These are phyloP conservation scores for Starmerella gropengiesseri DNA, from an alignment of 805 yeast genomes.

Conservation along the genomic window DNA sequence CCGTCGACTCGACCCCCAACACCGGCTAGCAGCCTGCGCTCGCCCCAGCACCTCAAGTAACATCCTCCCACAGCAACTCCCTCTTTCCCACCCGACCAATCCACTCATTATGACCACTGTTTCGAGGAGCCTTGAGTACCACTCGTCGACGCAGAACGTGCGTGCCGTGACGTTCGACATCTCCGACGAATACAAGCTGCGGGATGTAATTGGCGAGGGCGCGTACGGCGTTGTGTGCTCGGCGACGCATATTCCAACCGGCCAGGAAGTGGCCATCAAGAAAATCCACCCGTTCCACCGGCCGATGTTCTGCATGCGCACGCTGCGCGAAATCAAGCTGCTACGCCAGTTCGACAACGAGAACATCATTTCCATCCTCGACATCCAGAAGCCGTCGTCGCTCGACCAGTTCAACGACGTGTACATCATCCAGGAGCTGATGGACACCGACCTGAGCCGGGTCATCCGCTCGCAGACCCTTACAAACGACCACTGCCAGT, in stretches of 20 bases:
- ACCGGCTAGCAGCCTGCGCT: background rate
- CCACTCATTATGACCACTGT: conserved; percentile 3
- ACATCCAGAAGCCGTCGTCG: conserved; percentile 72
- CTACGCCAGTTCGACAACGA: conserved; percentile 87
- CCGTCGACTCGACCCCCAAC: background rate
- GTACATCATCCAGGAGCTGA: conserved; percentile 68
- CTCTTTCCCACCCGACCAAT: background rate
- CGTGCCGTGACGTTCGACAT: conserved; percentile 61
- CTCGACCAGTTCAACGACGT: conserved; percentile 76
- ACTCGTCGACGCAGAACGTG: conserved; percentile 18
- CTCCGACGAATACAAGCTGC: conserved; percentile 73
- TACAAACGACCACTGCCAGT: conserved; percentile 91
- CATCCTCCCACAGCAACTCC: background rate
- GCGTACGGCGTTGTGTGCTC: conserved; percentile 91
- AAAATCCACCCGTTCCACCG: conserved; percentile 88
- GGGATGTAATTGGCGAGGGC: conserved; percentile 85
- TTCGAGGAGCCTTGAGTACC: conserved; percentile 12
- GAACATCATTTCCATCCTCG: conserved; percentile 79
- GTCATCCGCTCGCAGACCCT: conserved; percentile 87
- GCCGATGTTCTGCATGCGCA: conserved; percentile 77
- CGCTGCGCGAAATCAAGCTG: conserved; percentile 79
- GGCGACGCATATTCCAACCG: conserved; percentile 76
- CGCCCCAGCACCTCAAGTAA: background rate
- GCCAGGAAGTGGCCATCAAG: conserved; percentile 87
- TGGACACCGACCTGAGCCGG: conserved; percentile 99